phyloP scores from a whole-genome alignment of 2,329 filamentous ascomycete genomes.

The Ascochyta lentis region DNA sequence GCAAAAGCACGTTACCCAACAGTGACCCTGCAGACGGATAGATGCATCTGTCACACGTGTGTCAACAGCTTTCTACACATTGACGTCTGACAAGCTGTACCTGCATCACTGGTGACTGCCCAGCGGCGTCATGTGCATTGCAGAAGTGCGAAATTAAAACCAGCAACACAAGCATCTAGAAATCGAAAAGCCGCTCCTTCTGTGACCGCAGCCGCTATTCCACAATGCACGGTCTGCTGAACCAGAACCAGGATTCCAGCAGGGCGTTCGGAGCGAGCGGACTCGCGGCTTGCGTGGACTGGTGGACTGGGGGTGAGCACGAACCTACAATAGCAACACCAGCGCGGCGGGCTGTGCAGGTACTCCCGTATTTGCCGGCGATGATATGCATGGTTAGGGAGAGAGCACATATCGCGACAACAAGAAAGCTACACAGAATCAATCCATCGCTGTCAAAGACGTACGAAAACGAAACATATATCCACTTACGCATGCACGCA shows the following conservation, averaged over 20 bases:
- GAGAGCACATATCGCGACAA: not conserved
- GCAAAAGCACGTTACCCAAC: not conserved
- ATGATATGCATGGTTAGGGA: no score
- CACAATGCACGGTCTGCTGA: not conserved
- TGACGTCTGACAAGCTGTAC: constrained; percentile 4
- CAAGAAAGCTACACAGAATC: not conserved
- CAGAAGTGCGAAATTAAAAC: no score
- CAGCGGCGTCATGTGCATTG: no score
- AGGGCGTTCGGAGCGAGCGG: not conserved
- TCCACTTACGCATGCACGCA: no score
- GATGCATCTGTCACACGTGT: not conserved
- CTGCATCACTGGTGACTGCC: not conserved
- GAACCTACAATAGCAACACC: not conserved
- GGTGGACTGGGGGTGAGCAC: not conserved
- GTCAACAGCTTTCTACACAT: not conserved
- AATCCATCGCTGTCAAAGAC: not conserved
- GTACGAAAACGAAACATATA: no score
- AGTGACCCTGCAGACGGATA: not conserved
- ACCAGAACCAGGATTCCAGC: not conserved
- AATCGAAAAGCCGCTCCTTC: not conserved
- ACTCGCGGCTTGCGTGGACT: constrained; percentile 2
- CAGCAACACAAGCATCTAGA: not conserved
- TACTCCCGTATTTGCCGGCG: not conserved
- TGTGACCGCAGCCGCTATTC: not conserved
- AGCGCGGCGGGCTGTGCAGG: not conserved